These are phyloP conservation scores for Cryptococcus sp. DNA, from an alignment of 1,284 basidiomycete species.

Conservation along the genomic window DNA sequence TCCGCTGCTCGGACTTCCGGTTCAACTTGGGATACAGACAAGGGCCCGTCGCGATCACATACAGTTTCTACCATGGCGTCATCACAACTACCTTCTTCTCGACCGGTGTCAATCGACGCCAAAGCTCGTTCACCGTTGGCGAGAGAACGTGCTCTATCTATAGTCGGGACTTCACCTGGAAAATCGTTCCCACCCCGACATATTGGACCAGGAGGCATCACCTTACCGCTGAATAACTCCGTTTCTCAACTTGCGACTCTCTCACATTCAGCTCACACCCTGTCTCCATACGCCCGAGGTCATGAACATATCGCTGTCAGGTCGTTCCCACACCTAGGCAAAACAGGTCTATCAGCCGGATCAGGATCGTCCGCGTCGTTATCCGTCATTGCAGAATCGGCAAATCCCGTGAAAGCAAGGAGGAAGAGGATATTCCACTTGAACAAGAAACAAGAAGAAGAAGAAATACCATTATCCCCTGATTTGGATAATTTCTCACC, in stretches of 20 bases:
- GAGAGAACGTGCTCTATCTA: constrained; percentile 4
- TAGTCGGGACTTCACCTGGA: constrained; percentile 21
- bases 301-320: constrained; percentile 85
- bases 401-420: constrained; percentile 59
- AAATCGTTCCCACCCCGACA: constrained; percentile 29
- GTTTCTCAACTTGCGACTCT: constrained; percentile 78
- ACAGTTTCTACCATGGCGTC: constrained; percentile 25
- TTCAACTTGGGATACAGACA: constrained; percentile 27
- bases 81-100: constrained; percentile 22
- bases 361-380: background rate
- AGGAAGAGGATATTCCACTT: constrained; percentile 66
- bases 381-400: constrained; percentile 5
- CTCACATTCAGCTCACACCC: constrained; percentile 78
- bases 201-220: constrained; percentile 50
- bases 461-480: background rate
- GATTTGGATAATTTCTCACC: background rate
- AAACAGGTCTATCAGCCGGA: constrained; percentile 50
- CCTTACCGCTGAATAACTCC: constrained; percentile 68
- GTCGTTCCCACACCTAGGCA: constrained; percentile 62
- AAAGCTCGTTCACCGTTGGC: constrained; percentile 8
- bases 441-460: background rate
- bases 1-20: constrained; percentile 17
- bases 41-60: constrained; percentile 12
- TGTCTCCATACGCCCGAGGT: constrained; percentile 82
- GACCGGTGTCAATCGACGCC: constrained; percentile 17